Evolutionary conservation across 2,329 filamentous ascomycete genomes (phyloP).

Genomic region (Fusarium goolgardi): DNA sequence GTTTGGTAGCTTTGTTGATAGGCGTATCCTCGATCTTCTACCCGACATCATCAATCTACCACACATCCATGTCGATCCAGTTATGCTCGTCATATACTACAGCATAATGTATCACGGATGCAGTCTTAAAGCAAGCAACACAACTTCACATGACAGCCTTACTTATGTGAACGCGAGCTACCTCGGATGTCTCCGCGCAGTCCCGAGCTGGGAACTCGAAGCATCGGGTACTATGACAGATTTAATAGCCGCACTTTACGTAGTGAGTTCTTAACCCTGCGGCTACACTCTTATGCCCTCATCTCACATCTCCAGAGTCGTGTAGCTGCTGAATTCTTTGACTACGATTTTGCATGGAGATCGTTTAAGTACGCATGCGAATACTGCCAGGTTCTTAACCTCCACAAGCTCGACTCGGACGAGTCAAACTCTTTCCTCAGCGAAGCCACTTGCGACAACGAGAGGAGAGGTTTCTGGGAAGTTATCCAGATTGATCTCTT

Average conservation of each 20-base stretch:
- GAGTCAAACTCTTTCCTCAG: constrained; percentile 26
- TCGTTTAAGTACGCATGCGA: constrained; percentile 49
- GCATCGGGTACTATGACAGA: constrained; percentile 49
- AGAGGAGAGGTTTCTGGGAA: constrained; percentile 50
- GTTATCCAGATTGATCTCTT: constrained; percentile 50
- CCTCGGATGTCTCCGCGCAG: constrained; percentile 46
- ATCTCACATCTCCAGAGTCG: constrained; percentile 42
- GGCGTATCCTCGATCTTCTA: constrained; percentile 46
- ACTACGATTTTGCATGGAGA: constrained; percentile 49
- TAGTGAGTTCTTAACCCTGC: constrained; percentile 28
- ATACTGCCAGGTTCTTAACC: constrained; percentile 48
- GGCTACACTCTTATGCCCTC: accelerated
- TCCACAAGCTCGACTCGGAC: constrained; percentile 49
- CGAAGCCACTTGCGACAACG: constrained; percentile 35
- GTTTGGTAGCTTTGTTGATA: constrained; percentile 47
- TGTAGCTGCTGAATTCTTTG: constrained; percentile 49
- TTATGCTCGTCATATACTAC: constrained; percentile 49
- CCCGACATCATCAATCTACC: constrained; percentile 47
- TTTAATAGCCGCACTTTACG: constrained; percentile 47
- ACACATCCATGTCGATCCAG: constrained; percentile 49
- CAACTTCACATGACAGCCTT: constrained; percentile 15
- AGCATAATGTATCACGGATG: constrained; percentile 48
- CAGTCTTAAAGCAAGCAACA: constrained; percentile 40
- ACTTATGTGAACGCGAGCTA: constrained; percentile 45
- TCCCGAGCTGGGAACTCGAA: constrained; percentile 49